These are phyloP conservation scores for Nicotiana otophora DNA, from an alignment of 257 asterid genomes.

Conservation along the genomic window DNA sequence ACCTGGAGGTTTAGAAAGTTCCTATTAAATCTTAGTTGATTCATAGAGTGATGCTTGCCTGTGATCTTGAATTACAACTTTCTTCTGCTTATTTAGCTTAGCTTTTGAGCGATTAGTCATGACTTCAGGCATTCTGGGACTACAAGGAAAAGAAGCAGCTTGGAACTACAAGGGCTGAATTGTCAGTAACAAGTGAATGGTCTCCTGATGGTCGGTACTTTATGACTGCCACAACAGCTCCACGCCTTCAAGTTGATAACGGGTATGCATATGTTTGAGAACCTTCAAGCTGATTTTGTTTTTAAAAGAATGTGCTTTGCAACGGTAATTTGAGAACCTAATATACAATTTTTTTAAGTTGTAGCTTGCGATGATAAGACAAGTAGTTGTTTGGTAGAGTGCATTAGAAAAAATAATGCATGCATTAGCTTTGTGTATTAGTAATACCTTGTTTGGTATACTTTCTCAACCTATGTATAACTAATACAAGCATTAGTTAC, in stretches of 20 bases:
- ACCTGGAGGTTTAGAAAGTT: not conserved
- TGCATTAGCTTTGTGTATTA: too few species aligned
- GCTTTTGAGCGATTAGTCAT: not conserved
- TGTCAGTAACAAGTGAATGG: slow-evolving; percentile 97
- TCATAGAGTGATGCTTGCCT: not conserved
- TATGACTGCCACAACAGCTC: slow-evolving; percentile 98
- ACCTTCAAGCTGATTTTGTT: not conserved
- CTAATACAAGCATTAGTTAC: too few species aligned
- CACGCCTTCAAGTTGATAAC: slow-evolving; percentile 96
- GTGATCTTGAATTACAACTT: not conserved
- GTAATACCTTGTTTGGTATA: too few species aligned
- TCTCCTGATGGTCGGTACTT: slow-evolving; percentile 93
- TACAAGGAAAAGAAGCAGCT: slow-evolving; percentile 65
- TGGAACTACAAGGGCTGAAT: slow-evolving; percentile 78
- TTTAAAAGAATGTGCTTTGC: not conserved
- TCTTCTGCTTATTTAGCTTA: not conserved
- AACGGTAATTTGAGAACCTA: not conserved
- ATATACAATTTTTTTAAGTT: not conserved
- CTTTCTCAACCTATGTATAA: too few species aligned
- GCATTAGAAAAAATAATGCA: not conserved
- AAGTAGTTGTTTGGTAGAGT: not conserved
- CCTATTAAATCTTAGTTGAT: not conserved
- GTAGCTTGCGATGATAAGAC: not conserved
- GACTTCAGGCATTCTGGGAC: slow-evolving; percentile 84
- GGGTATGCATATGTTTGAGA: slow-evolving; percentile 49